Evolutionary conservation across 345 rosid genomes (phyloP).

Genomic region (Camelina neglecta): DNA sequence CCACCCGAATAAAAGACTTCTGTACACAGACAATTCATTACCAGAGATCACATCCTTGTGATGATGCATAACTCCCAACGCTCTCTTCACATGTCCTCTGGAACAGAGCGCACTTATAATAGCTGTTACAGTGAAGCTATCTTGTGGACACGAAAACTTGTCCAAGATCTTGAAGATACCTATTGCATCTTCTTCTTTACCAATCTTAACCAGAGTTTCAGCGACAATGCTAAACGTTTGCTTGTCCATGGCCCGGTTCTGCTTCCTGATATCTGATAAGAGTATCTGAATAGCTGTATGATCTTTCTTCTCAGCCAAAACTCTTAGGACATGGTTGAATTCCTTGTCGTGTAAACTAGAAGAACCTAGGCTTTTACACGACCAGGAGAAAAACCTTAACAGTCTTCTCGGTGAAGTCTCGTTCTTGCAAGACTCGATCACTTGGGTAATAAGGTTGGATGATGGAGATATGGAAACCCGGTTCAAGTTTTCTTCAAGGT

Average conservation of each 20-base stretch:
- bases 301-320: slow-evolving; percentile 76
- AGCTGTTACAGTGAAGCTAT: slow-evolving; percentile 58
- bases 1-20: slow-evolving; percentile 78
- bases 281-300: slow-evolving; percentile 64
- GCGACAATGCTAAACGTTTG: slow-evolving; percentile 67
- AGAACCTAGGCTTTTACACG: slow-evolving; percentile 49
- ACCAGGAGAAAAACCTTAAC: slow-evolving; percentile 83
- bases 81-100: slow-evolving; percentile 82
- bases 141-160: slow-evolving; percentile 72
- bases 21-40: slow-evolving; percentile 55
- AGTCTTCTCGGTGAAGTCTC: slow-evolving; percentile 73
- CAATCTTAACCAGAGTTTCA: slow-evolving; percentile 69
- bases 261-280: slow-evolving; percentile 68
- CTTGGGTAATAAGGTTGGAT: slow-evolving; percentile 52
- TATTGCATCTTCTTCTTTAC: slow-evolving; percentile 82
- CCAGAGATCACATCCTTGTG: slow-evolving; percentile 62
- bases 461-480: slow-evolving; percentile 48
- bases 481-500: slow-evolving; percentile 65
- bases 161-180: slow-evolving; percentile 87
- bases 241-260: slow-evolving; percentile 60
- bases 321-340: slow-evolving; percentile 66
- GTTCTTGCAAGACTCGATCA: slow-evolving; percentile 57
- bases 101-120: slow-evolving; percentile 74
- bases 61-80: slow-evolving; percentile 74
- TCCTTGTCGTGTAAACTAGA: slow-evolving; percentile 55